Evolutionary conservation across 441 rosid genomes (phyloP).

Genomic region (Jatropha podagrica): DNA sequence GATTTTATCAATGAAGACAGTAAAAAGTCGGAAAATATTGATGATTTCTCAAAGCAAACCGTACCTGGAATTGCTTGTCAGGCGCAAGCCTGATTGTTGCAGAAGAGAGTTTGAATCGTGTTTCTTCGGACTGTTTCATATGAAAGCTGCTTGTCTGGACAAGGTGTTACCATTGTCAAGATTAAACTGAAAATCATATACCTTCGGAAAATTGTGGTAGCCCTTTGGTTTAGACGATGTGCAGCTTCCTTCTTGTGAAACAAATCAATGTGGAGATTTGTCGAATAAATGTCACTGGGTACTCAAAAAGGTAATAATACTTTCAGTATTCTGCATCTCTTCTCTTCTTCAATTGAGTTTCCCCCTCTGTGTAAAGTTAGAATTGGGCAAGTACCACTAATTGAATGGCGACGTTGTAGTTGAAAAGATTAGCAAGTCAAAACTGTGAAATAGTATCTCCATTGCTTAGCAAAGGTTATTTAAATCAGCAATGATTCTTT

Average conservation of each 20-base stretch:
- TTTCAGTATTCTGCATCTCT: not conserved
- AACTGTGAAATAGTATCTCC: not conserved
- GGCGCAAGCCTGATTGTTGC: conserved; percentile 17
- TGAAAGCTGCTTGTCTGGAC: not conserved
- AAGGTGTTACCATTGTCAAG: conserved; percentile 1
- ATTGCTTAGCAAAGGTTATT: not conserved
- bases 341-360: not conserved
- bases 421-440: not conserved
- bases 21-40: conserved; percentile 17
- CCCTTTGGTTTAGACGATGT: not conserved
- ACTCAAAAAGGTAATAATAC: not conserved
- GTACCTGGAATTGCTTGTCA: conserved; percentile 19
- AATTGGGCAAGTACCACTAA: not conserved
- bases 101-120: conserved; percentile 1
- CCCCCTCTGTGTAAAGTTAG: not conserved
- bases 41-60: conserved; percentile 27
- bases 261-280: not conserved
- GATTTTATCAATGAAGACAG: conserved; percentile 28
- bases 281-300: not conserved
- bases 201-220: not conserved
- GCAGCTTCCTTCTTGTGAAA: not conserved
- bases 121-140: not conserved
- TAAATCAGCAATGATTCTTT: not conserved
- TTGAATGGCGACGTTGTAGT: not conserved
- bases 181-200: not conserved